A percentile compares a stretch with the other conserved stretches of the same genome.
Conservation (phyloP, 208 protist genomes). For the Crithidia sp. region DNA sequence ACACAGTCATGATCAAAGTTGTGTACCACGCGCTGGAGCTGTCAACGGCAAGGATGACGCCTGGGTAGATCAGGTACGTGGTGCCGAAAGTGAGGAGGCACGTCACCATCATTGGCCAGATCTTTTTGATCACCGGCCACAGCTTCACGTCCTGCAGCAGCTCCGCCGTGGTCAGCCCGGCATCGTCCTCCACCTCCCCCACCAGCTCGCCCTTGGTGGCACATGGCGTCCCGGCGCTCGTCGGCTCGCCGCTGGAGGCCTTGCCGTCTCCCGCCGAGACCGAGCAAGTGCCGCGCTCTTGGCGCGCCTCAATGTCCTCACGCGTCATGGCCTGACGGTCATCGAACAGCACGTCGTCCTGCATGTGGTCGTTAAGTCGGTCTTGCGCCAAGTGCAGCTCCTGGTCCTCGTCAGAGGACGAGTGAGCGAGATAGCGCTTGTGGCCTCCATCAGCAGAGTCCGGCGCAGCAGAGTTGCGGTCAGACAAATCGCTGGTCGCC, state of each 20-base stretch:
- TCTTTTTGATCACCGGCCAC: conserved; percentile 69
- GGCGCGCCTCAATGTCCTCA: conserved; percentile 12
- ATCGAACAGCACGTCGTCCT: conserved; percentile 44
- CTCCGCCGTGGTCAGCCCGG: conserved; percentile 58
- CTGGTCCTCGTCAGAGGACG: conserved; percentile 10
- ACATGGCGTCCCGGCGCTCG: not conserved
- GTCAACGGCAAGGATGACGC: conserved; percentile 68
- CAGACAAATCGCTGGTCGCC: not conserved
- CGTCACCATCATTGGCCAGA: conserved; percentile 80
- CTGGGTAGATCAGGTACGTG: conserved; percentile 84
- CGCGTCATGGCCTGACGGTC: conserved; percentile 23
- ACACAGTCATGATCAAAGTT: conserved; percentile 70
- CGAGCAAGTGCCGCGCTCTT: too few species aligned
- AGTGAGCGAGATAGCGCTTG: conserved; percentile 9
- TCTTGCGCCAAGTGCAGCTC: not conserved
- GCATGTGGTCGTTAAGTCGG: not conserved
- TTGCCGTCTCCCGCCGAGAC: not conserved
- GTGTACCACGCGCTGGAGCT: conserved; percentile 65
- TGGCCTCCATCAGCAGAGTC: not conserved
- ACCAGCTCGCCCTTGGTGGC: not conserved
- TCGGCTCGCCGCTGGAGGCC: not conserved
- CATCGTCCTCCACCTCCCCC: conserved; percentile 5
- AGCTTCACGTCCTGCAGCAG: conserved; percentile 63
- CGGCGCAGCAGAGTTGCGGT: not conserved
- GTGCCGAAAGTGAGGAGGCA: conserved; percentile 66